Evolutionary conservation across 1,139 yeast species (phyloP), one percentile per base, ranked within the genome.

Genomic region (Protomyces pachydermus): DNA sequence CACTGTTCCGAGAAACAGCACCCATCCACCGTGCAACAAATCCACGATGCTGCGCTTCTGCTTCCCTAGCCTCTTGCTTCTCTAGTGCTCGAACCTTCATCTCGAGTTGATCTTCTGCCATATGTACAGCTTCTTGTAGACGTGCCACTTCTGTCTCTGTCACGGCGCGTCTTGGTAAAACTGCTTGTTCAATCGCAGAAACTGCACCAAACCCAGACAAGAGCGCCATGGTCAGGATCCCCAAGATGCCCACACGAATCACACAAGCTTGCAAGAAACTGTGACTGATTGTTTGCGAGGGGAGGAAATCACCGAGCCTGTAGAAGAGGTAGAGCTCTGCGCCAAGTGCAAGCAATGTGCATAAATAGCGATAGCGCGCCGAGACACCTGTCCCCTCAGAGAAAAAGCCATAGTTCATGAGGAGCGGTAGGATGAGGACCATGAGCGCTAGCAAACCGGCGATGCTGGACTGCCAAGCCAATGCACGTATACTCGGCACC

Each of bases 131-230:
- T 28, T 73, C 70, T 39, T 72, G 71, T n/a, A 79, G 65, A 1
- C 78, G 70, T 60, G 70, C 71, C 38, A 75, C 68, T 62, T 77
- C 79, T 18, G 70, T 66, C 28, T 74, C 74, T 1, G 74, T 70
- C 16, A 75, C 74, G 0, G 67, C 70, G 34, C 69, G 67, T 5
- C 70, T 66, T 54, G 67, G 65, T 67, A 74, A 77, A 50, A 66
- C 65, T 12, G 68, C 65, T 23, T 67, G 51, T 75, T 81, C 82
- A 0, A 87, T 84, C 0, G 90, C 85, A n/a, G 91, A 80, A 16
- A 84, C 82, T 10, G 91, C 85, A 1, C 93, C 93, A 54, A 88
- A 78, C 0, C 95, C 95, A 1, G 91, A 85, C 48, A 88, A 75
- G 0, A 82, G 73, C 0, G 91, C 90, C 80, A 87, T 85, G 48